These are phyloP conservation scores for Byssothecium circinans DNA, from an alignment of 2,329 filamentous ascomycete species.

Conservation along the genomic window DNA sequence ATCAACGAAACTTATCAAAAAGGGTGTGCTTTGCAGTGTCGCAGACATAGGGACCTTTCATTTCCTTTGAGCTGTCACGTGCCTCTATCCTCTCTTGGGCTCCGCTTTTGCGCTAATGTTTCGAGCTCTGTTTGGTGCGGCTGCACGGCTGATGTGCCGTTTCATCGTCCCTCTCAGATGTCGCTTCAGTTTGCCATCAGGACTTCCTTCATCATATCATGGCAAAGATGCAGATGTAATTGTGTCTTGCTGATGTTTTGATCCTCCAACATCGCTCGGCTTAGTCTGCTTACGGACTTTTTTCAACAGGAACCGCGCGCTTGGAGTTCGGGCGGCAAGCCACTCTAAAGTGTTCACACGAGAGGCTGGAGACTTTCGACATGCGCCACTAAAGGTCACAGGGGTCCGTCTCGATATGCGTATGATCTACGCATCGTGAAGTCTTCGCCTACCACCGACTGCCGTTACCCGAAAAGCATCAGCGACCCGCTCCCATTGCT, in stretches of 20 bases:
- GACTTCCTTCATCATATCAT: neutral
- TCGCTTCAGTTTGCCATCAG: neutral
- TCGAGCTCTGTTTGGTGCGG: neutral
- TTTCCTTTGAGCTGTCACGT: too few relatives aligned
- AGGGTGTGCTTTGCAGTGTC: neutral
- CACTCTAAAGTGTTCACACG: neutral
- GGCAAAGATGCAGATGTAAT: too few relatives aligned
- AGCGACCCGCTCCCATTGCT: neutral
- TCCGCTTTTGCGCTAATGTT: neutral
- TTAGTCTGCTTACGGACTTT: neutral
- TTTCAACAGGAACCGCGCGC: neutral
- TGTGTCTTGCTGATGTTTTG: neutral
- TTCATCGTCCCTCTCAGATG: neutral
- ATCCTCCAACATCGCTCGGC: neutral
- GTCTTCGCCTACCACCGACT: neutral
- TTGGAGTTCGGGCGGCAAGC: neutral
- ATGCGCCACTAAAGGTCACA: too few relatives aligned
- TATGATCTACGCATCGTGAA: constrained; percentile 22
- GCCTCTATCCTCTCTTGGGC: too few relatives aligned
- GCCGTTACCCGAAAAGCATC: neutral
- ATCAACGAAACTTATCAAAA: neutral
- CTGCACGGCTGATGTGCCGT: neutral
- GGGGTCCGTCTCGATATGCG: constrained; percentile 4
- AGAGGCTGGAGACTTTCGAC: too few relatives aligned
- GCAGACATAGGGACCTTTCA: neutral